phyloP scores from a whole-genome alignment of 148 eudicot genomes.

The Silene uniflora region DNA sequence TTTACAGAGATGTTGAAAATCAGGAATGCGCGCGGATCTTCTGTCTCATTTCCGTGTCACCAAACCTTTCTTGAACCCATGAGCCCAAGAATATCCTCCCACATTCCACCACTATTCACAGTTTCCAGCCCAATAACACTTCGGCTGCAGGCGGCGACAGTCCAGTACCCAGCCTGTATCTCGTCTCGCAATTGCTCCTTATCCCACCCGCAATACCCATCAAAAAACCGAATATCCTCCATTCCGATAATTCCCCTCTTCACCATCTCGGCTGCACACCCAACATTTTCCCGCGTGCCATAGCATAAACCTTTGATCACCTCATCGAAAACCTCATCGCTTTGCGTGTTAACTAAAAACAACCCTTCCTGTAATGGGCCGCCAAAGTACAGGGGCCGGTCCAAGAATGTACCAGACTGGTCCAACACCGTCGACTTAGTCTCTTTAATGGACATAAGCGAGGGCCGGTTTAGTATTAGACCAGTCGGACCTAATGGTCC shows the following conservation, averaged over 20 bases:
- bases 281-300: slow-evolving; percentile 75
- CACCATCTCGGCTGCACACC: slow-evolving; percentile 86
- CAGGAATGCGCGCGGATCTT: not conserved
- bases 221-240: slow-evolving; percentile 71
- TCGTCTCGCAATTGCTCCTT: slow-evolving; percentile 71
- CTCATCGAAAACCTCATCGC: slow-evolving; percentile 53
- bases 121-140: slow-evolving; percentile 53
- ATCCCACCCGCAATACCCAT: slow-evolving; percentile 96
- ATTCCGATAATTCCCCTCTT: slow-evolving; percentile 58
- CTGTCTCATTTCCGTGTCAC: slow-evolving; percentile 25
- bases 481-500: slow-evolving; percentile 81
- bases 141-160: slow-evolving; percentile 78
- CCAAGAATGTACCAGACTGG: slow-evolving; percentile 52
- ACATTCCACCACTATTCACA: slow-evolving; percentile 57
- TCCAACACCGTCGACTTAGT: slow-evolving; percentile 54
- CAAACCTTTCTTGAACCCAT: slow-evolving; percentile 62
- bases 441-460: slow-evolving; percentile 92
- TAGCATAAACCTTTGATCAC: slow-evolving; percentile 73
- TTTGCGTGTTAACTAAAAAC: slow-evolving; percentile 49
- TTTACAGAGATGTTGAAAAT: not conserved
- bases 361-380: slow-evolving; percentile 81
- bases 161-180: slow-evolving; percentile 78
- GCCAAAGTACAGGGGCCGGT: slow-evolving; percentile 66
- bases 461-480: slow-evolving; percentile 75
- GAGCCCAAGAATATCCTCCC: slow-evolving; percentile 83